phyloP scores from a whole-genome alignment of 768 basidiomycete genomes.

The Boletus vermiculosoides region DNA sequence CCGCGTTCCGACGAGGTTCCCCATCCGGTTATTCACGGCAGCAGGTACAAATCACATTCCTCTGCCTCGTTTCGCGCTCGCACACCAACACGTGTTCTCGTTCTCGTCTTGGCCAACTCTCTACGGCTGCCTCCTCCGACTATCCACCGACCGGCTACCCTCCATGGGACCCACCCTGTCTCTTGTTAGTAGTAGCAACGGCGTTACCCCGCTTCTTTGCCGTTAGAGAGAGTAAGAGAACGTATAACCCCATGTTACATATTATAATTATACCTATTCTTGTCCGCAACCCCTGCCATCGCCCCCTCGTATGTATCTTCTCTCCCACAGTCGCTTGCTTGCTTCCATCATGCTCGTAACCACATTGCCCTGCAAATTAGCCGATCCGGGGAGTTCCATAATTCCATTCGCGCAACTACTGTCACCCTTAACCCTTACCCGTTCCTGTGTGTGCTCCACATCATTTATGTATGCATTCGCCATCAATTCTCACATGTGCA shows the following conservation, averaged over 20 bases:
- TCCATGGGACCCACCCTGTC: background rate
- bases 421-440: conserved; percentile 22
- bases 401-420: conserved; percentile 8
- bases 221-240: background rate
- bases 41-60: background rate
- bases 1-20: conserved; percentile 24
- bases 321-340: conserved; percentile 9
- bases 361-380: conserved; percentile 9
- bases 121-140: background rate
- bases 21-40: conserved; percentile 18
- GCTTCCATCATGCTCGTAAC: conserved; percentile 9
- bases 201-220: background rate
- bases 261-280: background rate
- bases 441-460: conserved; percentile 24
- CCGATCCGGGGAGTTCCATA: conserved; percentile 23
- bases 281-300: background rate
- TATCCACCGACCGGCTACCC: background rate
- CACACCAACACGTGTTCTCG: conserved; percentile 1
- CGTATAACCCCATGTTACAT: background rate
- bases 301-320: background rate
- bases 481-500: conserved; percentile 14
- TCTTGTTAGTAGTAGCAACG: background rate
- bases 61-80: conserved; percentile 2
- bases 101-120: background rate
- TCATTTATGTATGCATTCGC: conserved; percentile 2